A percentile compares a stretch with the other conserved stretches of the same genome.
These are phyloP conservation scores for Aquilaria agallochum DNA, from an alignment of 441 rosid genomes.

Conservation along the genomic window DNA sequence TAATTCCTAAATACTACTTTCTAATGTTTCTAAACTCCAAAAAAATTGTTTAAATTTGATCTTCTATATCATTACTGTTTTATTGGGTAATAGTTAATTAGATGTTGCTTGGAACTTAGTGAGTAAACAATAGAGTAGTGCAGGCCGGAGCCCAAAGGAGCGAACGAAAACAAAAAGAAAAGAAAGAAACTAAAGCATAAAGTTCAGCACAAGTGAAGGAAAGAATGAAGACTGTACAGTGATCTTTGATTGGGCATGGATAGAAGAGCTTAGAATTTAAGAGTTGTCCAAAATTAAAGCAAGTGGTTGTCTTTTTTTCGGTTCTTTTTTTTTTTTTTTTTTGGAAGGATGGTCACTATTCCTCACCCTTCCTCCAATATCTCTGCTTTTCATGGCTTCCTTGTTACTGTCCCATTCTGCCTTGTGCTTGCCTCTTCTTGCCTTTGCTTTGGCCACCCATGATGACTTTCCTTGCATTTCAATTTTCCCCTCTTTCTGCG, in stretches of 20 bases:
- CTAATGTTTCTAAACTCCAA: no score
- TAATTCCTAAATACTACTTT: no score
- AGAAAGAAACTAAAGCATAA: conserved; percentile 29
- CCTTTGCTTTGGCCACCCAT: conserved; percentile 20
- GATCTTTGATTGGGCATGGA: conserved; percentile 31
- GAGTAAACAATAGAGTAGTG: conserved; percentile 13
- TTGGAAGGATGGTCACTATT: conserved; percentile 15
- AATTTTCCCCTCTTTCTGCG: neutral
- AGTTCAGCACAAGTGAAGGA: conserved; percentile 32
- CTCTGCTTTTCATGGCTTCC: conserved; percentile 48
- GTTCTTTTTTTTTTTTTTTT: conserved; percentile 1
- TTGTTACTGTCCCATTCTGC: conserved; percentile 17
- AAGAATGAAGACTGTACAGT: conserved; percentile 29
- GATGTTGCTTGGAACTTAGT: no score
- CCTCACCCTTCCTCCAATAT: conserved; percentile 28
- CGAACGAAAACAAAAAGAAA: conserved; percentile 40
- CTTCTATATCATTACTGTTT: no score
- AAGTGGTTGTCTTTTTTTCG: conserved; percentile 16
- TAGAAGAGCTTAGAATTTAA: conserved; percentile 54
- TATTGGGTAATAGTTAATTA: no score
- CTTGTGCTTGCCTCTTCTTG: conserved; percentile 13
- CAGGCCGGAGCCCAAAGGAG: conserved; percentile 28
- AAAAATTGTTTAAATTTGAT: no score
- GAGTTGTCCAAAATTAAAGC: conserved; percentile 39
- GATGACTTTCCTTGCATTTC: neutral